phyloP scores from a whole-genome alignment of 495 filamentous ascomycete species.

The Staphylotrichum tortipilum region DNA sequence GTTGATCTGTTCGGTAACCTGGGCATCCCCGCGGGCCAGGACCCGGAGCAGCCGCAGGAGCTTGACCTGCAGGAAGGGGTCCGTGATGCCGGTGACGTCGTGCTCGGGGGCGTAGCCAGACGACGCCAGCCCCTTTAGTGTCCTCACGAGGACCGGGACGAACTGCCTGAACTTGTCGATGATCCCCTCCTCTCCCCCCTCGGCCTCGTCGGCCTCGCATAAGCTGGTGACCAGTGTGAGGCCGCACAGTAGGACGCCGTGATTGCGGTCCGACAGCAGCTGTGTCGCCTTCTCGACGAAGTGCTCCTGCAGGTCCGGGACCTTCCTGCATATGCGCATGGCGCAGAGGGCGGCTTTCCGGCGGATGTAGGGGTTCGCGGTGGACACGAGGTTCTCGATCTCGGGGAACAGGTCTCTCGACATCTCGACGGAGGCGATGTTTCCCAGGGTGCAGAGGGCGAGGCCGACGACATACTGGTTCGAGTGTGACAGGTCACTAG shows the following conservation, averaged over 20 bases:
- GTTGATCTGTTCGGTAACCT: conserved; percentile 94
- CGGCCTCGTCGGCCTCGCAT: conserved; percentile 86
- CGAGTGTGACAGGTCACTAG: conserved; percentile 87
- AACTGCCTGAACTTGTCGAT: conserved; percentile 85
- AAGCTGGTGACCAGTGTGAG: conserved; percentile 85
- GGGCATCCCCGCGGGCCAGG: conserved; percentile 74
- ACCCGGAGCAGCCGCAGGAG: conserved; percentile 79
- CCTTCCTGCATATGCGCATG: conserved; percentile 98
- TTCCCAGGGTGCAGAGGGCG: conserved; percentile 88
- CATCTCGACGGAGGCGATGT: conserved; percentile 97
- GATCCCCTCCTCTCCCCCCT: conserved; percentile 75
- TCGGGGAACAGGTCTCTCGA: conserved; percentile 94
- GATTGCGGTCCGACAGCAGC: conserved; percentile 83
- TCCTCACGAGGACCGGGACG: conserved; percentile 69
- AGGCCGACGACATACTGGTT: conserved; percentile 98
- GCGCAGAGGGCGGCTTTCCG: conserved; percentile 97
- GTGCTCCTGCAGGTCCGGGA: conserved; percentile 93
- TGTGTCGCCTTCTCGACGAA: conserved; percentile 89
- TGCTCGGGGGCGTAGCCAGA: conserved; percentile 98
- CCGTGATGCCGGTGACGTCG: conserved; percentile 94
- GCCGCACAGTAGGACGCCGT: conserved; percentile 88
- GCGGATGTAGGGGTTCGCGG: conserved; percentile 91
- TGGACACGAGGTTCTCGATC: conserved; percentile 82
- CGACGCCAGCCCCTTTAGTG: conserved; percentile 80
- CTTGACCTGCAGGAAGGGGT: conserved; percentile 98